phyloP scores from a whole-genome alignment of 208 protist species.

The Trypanosomatidae sp. region DNA sequence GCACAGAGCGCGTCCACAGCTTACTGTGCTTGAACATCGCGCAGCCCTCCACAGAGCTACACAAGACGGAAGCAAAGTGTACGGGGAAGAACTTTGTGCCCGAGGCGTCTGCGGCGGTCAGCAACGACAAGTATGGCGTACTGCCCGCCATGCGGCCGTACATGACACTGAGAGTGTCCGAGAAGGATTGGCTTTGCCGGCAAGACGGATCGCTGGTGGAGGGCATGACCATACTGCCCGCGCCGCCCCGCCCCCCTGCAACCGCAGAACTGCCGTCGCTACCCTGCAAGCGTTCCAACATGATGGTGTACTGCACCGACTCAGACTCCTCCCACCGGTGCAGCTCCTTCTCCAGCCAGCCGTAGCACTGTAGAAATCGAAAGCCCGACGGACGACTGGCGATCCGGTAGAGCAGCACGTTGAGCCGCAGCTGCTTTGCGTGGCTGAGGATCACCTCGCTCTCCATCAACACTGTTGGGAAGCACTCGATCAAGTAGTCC shows the following conservation, averaged over 20 bases:
- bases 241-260: not conserved
- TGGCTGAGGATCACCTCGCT: constrained; percentile 72
- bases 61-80: constrained; percentile 81
- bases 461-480: constrained; percentile 84
- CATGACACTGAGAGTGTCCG: constrained; percentile 30
- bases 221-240: constrained; percentile 6
- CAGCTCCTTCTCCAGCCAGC: constrained; percentile 86
- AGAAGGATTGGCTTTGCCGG: constrained; percentile 49
- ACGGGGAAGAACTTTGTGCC: constrained; percentile 69
- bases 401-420: constrained; percentile 82
- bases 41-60: constrained; percentile 75
- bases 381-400: constrained; percentile 71
- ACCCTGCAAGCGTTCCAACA: constrained; percentile 59
- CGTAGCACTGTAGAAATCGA: constrained; percentile 84
- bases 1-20: constrained; percentile 80
- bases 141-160: constrained; percentile 11
- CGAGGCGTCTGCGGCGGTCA: constrained; percentile 32
- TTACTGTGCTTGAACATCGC: constrained; percentile 79
- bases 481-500: constrained; percentile 84
- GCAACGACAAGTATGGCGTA: constrained; percentile 31
- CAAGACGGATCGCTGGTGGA: constrained; percentile 17
- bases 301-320: constrained; percentile 49
- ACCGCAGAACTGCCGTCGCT: constrained; percentile 18
- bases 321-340: constrained; percentile 73
- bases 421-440: constrained; percentile 59